Evolutionary conservation across 2,329 filamentous ascomycete genomes (phyloP).

Genomic region (Sclerotinia spermophila): DNA sequence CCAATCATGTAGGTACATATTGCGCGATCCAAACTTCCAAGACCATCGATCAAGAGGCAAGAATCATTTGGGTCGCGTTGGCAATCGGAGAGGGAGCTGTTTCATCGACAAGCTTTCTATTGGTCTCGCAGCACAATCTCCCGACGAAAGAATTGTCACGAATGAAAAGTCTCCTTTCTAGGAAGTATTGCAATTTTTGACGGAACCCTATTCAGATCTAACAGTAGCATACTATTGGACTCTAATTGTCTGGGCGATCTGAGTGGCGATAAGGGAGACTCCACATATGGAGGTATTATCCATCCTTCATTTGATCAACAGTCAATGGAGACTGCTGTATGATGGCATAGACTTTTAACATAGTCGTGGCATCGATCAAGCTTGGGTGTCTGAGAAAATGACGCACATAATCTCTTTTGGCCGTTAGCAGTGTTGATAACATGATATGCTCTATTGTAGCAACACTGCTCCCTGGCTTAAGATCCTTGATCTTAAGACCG

Average conservation of each 20-base stretch:
- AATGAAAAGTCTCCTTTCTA: conserved; percentile 32
- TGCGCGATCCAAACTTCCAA: conserved; percentile 41
- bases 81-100: conserved; percentile 30
- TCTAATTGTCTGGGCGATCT: conserved; percentile 3
- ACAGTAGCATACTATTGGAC: conserved; percentile 35
- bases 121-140: conserved; percentile 26
- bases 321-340: conserved; percentile 30
- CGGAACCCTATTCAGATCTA: conserved; percentile 21
- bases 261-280: conserved; percentile 37
- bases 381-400: conserved; percentile 23
- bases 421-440: conserved; percentile 41
- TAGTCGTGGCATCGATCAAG: conserved; percentile 28
- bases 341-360: conserved; percentile 29
- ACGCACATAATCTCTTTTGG: conserved; percentile 35
- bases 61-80: neutral
- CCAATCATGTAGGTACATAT: conserved; percentile 40
- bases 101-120: conserved; percentile 31
- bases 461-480: conserved; percentile 22
- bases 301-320: conserved; percentile 26
- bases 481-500: conserved; percentile 11
- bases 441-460: conserved; percentile 43
- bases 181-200: conserved; percentile 29
- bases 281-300: conserved; percentile 27
- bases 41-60: conserved; percentile 42
- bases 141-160: conserved; percentile 30